A percentile compares a stretch with the other conserved stretches of the same genome.
These are phyloP conservation scores for Rehmannia glutinosa DNA, from an alignment of 257 asterid genomes.

Conservation along the genomic window DNA sequence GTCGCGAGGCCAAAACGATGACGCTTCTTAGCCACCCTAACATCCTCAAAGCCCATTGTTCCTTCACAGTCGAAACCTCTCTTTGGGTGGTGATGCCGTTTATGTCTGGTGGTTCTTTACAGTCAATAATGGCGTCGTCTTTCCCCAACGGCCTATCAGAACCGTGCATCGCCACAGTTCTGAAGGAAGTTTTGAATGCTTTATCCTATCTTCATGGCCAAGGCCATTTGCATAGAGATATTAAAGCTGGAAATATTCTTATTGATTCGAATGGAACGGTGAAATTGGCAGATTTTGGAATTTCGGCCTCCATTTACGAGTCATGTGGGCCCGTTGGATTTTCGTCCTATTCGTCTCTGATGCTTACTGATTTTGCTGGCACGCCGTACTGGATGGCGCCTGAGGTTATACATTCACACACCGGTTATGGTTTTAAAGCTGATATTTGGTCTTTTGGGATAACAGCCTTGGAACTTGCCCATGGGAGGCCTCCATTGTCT, in stretches of 20 bases:
- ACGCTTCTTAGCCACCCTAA: conserved; percentile 74
- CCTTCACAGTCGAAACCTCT: conserved; percentile 55
- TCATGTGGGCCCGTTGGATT: conserved; percentile 21
- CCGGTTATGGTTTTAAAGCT: conserved; percentile 75
- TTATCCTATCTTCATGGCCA: conserved; percentile 71
- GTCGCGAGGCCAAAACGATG: conserved; percentile 73
- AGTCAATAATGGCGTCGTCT: conserved; percentile 63
- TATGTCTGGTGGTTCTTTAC: conserved; percentile 81
- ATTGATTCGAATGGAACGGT: conserved; percentile 62
- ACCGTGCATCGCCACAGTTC: conserved; percentile 60
- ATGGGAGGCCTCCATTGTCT: conserved; percentile 86
- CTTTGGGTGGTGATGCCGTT: conserved; percentile 96
- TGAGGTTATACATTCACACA: conserved; percentile 75
- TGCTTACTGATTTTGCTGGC: conserved; percentile 65
- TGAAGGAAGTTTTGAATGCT: conserved; percentile 53
- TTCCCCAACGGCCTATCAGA: conserved; percentile 71
- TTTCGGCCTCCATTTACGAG: conserved; percentile 74
- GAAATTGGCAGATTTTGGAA: conserved; percentile 83
- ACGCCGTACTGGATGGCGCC: conserved; percentile 96
- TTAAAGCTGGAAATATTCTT: conserved; percentile 72
- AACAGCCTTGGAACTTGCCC: conserved; percentile 80
- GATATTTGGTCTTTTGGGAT: conserved; percentile 95
- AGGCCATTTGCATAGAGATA: conserved; percentile 76
- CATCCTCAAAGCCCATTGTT: conserved; percentile 76
- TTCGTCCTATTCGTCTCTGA: conserved; percentile 34